phyloP scores from a whole-genome alignment of 345 rosid species.

The Heritiera littoralis region DNA sequence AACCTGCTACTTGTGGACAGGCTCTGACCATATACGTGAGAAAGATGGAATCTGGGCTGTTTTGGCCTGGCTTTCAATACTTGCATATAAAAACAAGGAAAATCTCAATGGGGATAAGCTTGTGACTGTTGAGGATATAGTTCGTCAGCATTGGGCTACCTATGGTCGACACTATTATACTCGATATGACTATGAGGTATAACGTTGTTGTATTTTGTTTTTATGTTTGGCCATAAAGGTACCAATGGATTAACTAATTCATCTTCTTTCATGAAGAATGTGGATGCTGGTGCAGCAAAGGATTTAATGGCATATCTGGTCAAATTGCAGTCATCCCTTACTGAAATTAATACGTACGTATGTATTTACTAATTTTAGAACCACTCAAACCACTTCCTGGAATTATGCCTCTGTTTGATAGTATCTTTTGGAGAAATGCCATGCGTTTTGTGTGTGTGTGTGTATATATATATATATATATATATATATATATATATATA shows the following conservation, averaged over 20 bases:
- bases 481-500: too few species aligned
- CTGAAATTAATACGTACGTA: conserved; percentile 78
- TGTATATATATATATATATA: too few species aligned
- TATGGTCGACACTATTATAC: conserved; percentile 98
- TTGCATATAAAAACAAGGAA: conserved; percentile 84
- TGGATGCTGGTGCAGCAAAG: conserved; percentile 92
- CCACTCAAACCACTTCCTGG: not conserved
- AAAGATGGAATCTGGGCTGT: conserved; percentile 99
- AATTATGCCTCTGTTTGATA: not conserved
- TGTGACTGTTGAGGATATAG: conserved; percentile 92
- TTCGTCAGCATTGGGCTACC: conserved; percentile 83
- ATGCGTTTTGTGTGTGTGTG: conserved; percentile 7
- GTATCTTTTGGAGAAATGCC: not conserved
- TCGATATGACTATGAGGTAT: conserved; percentile 96
- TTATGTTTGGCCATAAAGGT: conserved; percentile 13
- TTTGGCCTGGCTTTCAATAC: conserved; percentile 94
- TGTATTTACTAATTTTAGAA: conserved; percentile 12
- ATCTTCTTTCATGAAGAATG: conserved; percentile 65
- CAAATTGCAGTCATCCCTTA: conserved; percentile 70
- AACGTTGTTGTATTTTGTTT: not conserved
- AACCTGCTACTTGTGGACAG: conserved; percentile 40
- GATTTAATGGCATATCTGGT: conserved; percentile 87
- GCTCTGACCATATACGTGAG: conserved; percentile 98
- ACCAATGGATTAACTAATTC: conserved; percentile 26
- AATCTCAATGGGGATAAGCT: conserved; percentile 63